Evolutionary conservation across 805 yeast species (phyloP).

Genomic region (Saccharomycopsis sp.): DNA sequence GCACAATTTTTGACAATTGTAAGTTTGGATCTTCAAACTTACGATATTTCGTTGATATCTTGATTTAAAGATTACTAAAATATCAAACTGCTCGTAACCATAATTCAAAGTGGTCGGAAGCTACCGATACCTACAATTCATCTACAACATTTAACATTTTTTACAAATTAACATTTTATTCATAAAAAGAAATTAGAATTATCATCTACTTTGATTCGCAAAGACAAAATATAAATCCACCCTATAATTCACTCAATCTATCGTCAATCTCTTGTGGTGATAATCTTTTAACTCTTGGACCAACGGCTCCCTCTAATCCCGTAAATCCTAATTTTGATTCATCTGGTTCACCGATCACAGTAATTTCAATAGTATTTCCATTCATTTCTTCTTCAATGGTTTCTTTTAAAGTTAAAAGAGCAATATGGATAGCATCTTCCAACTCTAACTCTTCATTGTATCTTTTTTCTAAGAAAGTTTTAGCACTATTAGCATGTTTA

Average conservation of each 20-base stretch:
- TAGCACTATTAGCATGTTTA: slow-evolving; percentile 90
- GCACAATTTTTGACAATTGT: too few relatives aligned
- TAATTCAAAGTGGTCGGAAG: too few relatives aligned
- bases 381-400: slow-evolving; percentile 97
- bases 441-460: slow-evolving; percentile 96
- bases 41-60: too few relatives aligned
- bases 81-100: too few relatives aligned
- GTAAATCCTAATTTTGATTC: slow-evolving; percentile 73
- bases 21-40: too few relatives aligned
- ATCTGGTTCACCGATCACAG: slow-evolving; percentile 75
- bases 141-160: too few relatives aligned
- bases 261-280: slow-evolving; percentile 90
- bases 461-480: slow-evolving; percentile 93
- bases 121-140: too few relatives aligned
- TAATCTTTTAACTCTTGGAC: slow-evolving; percentile 84
- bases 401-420: slow-evolving; percentile 87
- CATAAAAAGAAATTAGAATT: too few relatives aligned
- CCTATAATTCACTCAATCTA: slow-evolving; percentile 84
- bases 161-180: too few relatives aligned
- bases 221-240: too few relatives aligned
- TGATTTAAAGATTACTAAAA: too few relatives aligned
- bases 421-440: slow-evolving; percentile 97
- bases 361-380: slow-evolving; percentile 91
- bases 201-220: too few relatives aligned
- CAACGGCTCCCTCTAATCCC: slow-evolving; percentile 67